Evolutionary conservation across 176 grass and related monocot genomes (phyloP), one percentile per base, ranked within the genome.

Genomic region (Guadua angustifolia): DNA sequence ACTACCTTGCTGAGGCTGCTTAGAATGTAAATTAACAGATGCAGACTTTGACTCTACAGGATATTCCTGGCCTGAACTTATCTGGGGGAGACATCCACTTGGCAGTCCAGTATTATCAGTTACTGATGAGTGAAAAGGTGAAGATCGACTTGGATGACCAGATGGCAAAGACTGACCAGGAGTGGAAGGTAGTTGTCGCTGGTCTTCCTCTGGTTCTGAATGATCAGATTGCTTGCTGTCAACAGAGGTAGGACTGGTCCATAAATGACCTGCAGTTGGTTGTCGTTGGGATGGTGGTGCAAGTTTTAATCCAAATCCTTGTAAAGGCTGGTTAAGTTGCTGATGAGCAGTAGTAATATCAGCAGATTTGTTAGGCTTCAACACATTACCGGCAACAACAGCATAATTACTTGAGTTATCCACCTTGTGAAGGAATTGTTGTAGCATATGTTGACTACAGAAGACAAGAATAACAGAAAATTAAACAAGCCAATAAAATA

Each of bases 401-500:
- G 52, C 33, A 57, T 86, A 88, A 67, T 61, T 79, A 73, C 84
- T 90, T 85, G 90, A 86, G 73, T 92, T 94, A 58, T 93, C 95
- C 77, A 90, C 89, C 80, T 93, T 98, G 76, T 93, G 91, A 86
- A 91, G 89, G 86, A 95, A 32, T 33, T 64, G 93, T 66, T 98
- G 91, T 46, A 97, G 90, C 92, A 98, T 93, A 79, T 95, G 87
- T 92, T 95, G 95, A 86, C 95, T 98, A 86, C 89, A 95, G 63
- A 66, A 33, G 29, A 49, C 82, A 69, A 80, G 69, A 81, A 64
- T 84, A 67, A 80, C 12, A 64, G 45, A 73, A 33, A 51, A 75
- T 75, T 53, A n/a, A 58, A 46, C 26, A 73, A 74, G 79, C 35
- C 10, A 81, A 79, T 43, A 64, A 64, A 64, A 33, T 7, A 64